Percentiles rank a stretch among this genome's conserved stretches.
phyloP scores from a whole-genome alignment of 2,329 filamentous ascomycete genomes.

The Scortechinia acanthostroma region DNA sequence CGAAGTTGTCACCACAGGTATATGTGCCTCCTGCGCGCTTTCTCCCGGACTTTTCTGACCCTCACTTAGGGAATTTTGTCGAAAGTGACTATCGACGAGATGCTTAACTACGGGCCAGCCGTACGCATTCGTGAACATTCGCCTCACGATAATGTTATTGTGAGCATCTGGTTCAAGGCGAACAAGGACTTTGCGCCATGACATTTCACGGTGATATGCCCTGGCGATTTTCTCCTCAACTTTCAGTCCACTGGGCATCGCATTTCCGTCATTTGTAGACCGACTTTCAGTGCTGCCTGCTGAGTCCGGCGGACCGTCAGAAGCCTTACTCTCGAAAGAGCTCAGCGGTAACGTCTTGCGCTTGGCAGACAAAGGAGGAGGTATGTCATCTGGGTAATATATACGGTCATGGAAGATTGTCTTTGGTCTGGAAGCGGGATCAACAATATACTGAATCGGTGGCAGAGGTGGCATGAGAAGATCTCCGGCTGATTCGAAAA shows the following conservation, averaged over 20 bases:
- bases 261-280: constrained; percentile 32
- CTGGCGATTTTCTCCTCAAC: constrained; percentile 97
- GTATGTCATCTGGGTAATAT: constrained; percentile 90
- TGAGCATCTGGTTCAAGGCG: constrained; percentile 93
- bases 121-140: constrained; percentile 94
- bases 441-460: constrained; percentile 71
- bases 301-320: constrained; percentile 17
- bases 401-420: constrained; percentile 96
- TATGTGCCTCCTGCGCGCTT: too few relatives aligned
- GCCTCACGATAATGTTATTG: constrained; percentile 94
- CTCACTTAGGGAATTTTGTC: constrained; percentile 68
- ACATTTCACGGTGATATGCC: constrained; percentile 83
- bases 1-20: too few relatives aligned
- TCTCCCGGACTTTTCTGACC: too few relatives aligned
- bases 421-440: constrained; percentile 73
- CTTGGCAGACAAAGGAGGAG: constrained; percentile 65
- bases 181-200: constrained; percentile 95
- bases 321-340: constrained; percentile 12
- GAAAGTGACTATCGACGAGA: constrained; percentile 89
- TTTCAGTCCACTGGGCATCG: constrained; percentile 62
- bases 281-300: constrained; percentile 30
- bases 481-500: constrained; percentile 92
- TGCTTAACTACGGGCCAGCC: constrained; percentile 97
- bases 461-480: constrained; percentile 85
- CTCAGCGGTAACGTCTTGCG: constrained; percentile 22